Percentiles rank a stretch among this genome's conserved stretches.
These are phyloP conservation scores for Durotheca rogersii DNA, from an alignment of 495 filamentous ascomycete species.

Conservation along the genomic window DNA sequence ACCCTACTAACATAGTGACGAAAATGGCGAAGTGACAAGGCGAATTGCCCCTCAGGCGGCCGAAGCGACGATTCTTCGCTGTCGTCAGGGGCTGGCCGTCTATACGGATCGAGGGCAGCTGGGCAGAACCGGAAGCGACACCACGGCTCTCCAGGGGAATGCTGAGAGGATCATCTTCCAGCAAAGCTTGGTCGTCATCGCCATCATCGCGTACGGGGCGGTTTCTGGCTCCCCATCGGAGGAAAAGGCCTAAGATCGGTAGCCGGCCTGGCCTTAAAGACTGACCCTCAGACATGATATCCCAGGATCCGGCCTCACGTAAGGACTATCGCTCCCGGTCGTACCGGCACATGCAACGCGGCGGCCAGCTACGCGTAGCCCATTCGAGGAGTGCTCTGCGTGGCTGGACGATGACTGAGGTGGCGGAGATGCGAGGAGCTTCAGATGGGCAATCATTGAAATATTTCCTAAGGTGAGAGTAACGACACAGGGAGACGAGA, in stretches of 20 bases:
- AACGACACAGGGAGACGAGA: too few species aligned
- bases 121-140: not conserved
- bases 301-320: not conserved
- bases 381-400: not conserved
- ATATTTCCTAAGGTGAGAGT: not conserved
- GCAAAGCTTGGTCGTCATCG: constrained; percentile 26
- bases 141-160: constrained; percentile 26
- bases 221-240: not conserved
- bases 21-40: constrained; percentile 15
- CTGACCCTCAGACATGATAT: constrained; percentile 15
- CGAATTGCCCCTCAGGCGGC: constrained; percentile 4
- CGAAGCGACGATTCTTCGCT: not conserved
- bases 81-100: constrained; percentile 1
- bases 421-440: not conserved
- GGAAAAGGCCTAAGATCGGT: constrained; percentile 16
- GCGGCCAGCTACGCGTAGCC: not conserved
- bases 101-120: not conserved
- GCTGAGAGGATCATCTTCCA: constrained; percentile 30
- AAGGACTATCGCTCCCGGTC: not conserved
- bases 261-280: constrained; percentile 1
- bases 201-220: constrained; percentile 18
- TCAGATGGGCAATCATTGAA: not conserved
- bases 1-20: constrained; percentile 15
- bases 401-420: not conserved
- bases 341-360: not conserved